Evolutionary conservation across 2,329 filamentous ascomycete genomes (phyloP), one percentile per base, ranked within the genome.

Genomic region (Aspergillus ochraceoroseus): DNA sequence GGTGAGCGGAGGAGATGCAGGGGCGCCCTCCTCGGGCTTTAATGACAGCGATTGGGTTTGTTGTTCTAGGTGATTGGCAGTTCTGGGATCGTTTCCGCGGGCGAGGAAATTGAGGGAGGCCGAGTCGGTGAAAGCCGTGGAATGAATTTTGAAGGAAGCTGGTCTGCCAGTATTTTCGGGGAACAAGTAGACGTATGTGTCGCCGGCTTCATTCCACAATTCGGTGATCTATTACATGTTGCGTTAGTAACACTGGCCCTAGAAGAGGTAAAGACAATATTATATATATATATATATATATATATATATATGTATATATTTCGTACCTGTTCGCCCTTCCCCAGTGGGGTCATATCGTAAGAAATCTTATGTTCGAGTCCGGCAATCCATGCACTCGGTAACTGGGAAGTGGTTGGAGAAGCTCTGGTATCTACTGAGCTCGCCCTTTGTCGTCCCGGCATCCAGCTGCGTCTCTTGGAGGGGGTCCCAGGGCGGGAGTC

Each of bases 131-230:
- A 81, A 77, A 18, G 77, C 65, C 3, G 73, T 67, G 2, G 77
- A 80, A 53, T 80, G 70, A 40, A 83, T 64, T 44, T 73, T 75
- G 66, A 83, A 82, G 2, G 77, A 80, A 6, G 79, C 68, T 4
- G 75, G 70, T 53, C 72, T 73, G 38, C 71, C 71, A 13, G 76
- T 74, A 11, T 66, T 73, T 28, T 73, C 68, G 1, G 79, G 76
- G 52, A 78, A 81, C 9, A 82, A 67, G 52, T 82, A 77, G n/a
- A 83, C 69, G 45, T 73, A 70, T 9, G 77, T 80, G 56, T 82
- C 77, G n/a, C 75, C 79, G 32, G 71, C 58, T 3, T 79, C 74
- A 49, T 80, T 75, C 79, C 79, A 83, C 6, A 82, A 58, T 52
- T 82, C 79, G 4, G 67, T 56, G 11, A 79, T 67, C 73, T 76